Conservation (phyloP, 306 rosid species). For the Sesbania bispinosa region DNA sequence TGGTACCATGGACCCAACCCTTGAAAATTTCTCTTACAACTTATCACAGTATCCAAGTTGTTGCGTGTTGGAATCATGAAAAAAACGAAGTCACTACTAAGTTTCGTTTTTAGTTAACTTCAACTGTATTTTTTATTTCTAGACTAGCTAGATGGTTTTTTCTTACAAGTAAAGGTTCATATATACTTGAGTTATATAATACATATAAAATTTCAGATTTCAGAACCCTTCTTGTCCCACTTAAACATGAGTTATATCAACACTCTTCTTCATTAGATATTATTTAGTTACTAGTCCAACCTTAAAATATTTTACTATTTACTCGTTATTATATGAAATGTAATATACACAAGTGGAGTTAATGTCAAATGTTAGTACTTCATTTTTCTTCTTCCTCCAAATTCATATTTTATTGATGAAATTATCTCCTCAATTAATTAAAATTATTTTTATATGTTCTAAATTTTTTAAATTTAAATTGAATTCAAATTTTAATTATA, state of each 20-base stretch:
- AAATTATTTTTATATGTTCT: too few relatives aligned
- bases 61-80: slow-evolving; percentile 5
- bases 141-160: not conserved
- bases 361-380: too few relatives aligned
- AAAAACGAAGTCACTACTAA: not conserved
- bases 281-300: too few relatives aligned
- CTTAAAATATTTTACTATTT: too few relatives aligned
- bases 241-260: not conserved
- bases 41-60: too few relatives aligned
- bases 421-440: too few relatives aligned
- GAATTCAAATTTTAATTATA: too few relatives aligned
- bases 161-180: not conserved
- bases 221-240: not conserved
- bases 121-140: not conserved
- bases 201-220: not conserved
- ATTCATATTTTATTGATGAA: too few relatives aligned
- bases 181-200: not conserved
- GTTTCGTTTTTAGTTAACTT: not conserved
- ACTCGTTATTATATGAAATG: too few relatives aligned
- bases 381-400: too few relatives aligned
- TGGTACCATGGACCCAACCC: not conserved
- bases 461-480: too few relatives aligned
- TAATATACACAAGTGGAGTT: too few relatives aligned
- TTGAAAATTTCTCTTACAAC: not conserved
- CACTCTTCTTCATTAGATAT: not conserved